Percentiles rank a stretch among this genome's conserved stretches.
These are phyloP conservation scores for Maudiozyma bulderi DNA, from an alignment of 805 yeast species.

Conservation along the genomic window DNA sequence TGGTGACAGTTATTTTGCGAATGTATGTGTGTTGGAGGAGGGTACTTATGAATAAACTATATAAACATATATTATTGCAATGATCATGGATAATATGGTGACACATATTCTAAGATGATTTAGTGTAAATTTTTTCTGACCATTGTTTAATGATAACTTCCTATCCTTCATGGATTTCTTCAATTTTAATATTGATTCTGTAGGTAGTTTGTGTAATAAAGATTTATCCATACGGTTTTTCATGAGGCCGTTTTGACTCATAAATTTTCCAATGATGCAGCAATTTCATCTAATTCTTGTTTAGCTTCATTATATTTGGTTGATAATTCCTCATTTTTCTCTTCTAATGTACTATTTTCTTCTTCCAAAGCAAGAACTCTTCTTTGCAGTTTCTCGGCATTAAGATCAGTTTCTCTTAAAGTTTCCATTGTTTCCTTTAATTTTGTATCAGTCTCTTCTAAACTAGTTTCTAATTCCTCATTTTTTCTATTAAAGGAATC, in stretches of 20 bases:
- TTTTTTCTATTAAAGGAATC: slow-evolving; percentile 89
- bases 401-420: slow-evolving; percentile 89
- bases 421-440: slow-evolving; percentile 89
- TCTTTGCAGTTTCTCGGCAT: slow-evolving; percentile 92
- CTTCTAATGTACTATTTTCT: slow-evolving; percentile 86
- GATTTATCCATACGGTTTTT: neutral
- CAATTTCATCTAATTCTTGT: slow-evolving; percentile 92
- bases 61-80: neutral
- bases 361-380: slow-evolving; percentile 84
- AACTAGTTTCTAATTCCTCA: slow-evolving; percentile 74
- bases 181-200: neutral
- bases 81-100: neutral
- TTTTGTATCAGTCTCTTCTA: slow-evolving; percentile 78
- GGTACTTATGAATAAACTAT: neutral
- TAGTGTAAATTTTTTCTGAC: neutral
- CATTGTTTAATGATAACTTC: no score
- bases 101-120: neutral
- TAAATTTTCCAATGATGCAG: slow-evolving; percentile 77
- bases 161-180: neutral
- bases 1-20: no score
- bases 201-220: neutral
- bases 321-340: slow-evolving; percentile 79
- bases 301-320: slow-evolving; percentile 75
- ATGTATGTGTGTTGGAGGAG: no score
- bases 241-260: slow-evolving; percentile 6